A percentile compares a stretch with the other conserved stretches of the same genome.
phyloP scores from a whole-genome alignment of 306 rosid species.

The Cicer cuneatum region DNA sequence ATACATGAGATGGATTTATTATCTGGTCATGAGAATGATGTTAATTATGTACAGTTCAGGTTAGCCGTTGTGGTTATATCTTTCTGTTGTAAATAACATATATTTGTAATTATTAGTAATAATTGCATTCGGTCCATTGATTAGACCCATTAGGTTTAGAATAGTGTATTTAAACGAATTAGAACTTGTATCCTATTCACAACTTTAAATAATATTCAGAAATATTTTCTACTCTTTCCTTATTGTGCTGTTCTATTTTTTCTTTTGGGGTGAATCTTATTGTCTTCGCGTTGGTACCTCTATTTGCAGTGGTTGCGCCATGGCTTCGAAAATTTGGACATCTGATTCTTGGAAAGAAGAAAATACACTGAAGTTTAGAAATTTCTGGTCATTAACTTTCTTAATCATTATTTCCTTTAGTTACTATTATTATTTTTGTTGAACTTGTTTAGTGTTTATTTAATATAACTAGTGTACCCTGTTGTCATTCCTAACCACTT shows the following conservation, averaged over 20 bases:
- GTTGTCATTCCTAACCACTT: slow-evolving; percentile 38
- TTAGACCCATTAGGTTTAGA: no score
- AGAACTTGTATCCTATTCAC: no score
- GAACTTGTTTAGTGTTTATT: slow-evolving; percentile 39
- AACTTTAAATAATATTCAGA: no score
- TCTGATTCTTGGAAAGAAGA: slow-evolving; percentile 77
- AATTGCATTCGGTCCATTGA: no score
- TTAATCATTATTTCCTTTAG: slow-evolving; percentile 35
- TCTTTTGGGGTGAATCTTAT: slow-evolving; percentile 33
- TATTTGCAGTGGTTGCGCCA: slow-evolving; percentile 78
- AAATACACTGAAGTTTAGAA: slow-evolving; percentile 64
- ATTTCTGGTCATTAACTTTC: slow-evolving; percentile 64
- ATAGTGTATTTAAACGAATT: no score
- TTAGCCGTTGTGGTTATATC: slow-evolving; percentile 45
- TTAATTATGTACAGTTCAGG: slow-evolving; percentile 94
- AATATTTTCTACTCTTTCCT: neutral
- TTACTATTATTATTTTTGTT: slow-evolving; percentile 10
- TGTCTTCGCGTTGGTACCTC: slow-evolving; percentile 37
- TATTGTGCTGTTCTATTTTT: slow-evolving; percentile 29
- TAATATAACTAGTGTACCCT: slow-evolving; percentile 6
- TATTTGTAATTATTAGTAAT: no score
- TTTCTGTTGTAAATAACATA: no score
- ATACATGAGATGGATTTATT: slow-evolving; percentile 80
- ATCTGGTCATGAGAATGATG: slow-evolving; percentile 92
- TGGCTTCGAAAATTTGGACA: slow-evolving; percentile 67